Evolutionary conservation across 495 filamentous ascomycete genomes (phyloP).

Genomic region (Penicillium coffeae): DNA sequence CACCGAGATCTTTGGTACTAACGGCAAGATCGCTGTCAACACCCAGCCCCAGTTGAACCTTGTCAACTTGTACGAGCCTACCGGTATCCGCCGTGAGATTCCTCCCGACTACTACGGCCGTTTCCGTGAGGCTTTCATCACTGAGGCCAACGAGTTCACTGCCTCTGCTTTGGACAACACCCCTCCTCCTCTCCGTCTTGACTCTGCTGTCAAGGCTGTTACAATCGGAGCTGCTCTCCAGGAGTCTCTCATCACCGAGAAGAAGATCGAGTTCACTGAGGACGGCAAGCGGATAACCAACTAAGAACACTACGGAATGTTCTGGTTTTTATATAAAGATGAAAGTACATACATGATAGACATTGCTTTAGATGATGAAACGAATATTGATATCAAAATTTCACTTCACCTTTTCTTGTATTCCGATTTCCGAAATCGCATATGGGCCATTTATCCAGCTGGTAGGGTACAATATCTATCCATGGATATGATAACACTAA

Average conservation of each 20-base stretch:
- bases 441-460: too few relatives aligned
- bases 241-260: constrained; percentile 31
- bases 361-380: background rate
- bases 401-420: too few relatives aligned
- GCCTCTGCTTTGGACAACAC: constrained; percentile 47
- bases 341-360: background rate
- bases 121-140: constrained; percentile 55
- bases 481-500: too few relatives aligned
- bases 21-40: constrained; percentile 52
- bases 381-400: background rate
- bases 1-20: constrained; percentile 55
- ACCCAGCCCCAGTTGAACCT: constrained; percentile 45
- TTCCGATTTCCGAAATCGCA: too few relatives aligned
- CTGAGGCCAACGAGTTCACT: constrained; percentile 55
- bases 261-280: constrained; percentile 36
- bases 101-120: constrained; percentile 52
- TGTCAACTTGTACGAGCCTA: constrained; percentile 44
- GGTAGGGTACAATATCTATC: too few relatives aligned
- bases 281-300: constrained; percentile 20
- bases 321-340: background rate
- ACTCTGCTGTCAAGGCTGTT: constrained; percentile 28
- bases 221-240: constrained; percentile 36
- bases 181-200: constrained; percentile 41
- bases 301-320: background rate
- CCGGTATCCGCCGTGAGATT: constrained; percentile 49